Percentiles rank a stretch among this genome's conserved stretches.
These are phyloP conservation scores for Crucibulum laeve DNA, from an alignment of 768 basidiomycete species.

Conservation along the genomic window DNA sequence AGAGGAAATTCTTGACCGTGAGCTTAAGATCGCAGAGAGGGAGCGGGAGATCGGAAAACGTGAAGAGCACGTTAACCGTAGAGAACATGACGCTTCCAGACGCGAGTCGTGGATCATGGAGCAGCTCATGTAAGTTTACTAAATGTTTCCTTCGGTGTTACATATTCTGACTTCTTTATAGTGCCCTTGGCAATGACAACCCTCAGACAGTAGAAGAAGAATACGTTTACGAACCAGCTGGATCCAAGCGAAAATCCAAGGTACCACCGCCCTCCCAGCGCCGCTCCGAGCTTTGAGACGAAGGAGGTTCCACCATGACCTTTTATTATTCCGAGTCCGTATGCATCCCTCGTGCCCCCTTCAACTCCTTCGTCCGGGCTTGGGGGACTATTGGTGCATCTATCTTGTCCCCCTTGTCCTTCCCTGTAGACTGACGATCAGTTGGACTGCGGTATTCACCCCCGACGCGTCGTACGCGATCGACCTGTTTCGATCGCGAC, in stretches of 20 bases:
- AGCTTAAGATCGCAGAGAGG: conserved; percentile 79
- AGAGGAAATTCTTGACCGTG: conserved; percentile 81
- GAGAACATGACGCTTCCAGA: conserved; percentile 83
- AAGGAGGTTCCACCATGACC: conserved; percentile 60
- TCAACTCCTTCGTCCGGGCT: conserved; percentile 86
- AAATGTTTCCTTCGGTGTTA: not conserved
- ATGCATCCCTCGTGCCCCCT: conserved; percentile 46
- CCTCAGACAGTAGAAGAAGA: conserved; percentile 74
- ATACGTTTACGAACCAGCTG: conserved; percentile 69
- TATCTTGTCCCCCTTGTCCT: conserved; percentile 75
- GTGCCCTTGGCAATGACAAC: conserved; percentile 65
- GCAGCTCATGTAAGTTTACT: conserved; percentile 68
- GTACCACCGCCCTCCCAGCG: conserved; percentile 82
- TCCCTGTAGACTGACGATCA: conserved; percentile 31
- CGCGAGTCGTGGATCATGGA: conserved; percentile 93
- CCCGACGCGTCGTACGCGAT: conserved; percentile 22
- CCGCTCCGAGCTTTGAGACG: conserved; percentile 94
- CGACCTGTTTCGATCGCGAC: conserved; percentile 30
- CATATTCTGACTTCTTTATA: conserved; percentile 16
- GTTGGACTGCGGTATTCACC: conserved; percentile 31
- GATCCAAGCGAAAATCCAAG: conserved; percentile 78
- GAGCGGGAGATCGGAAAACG: conserved; percentile 85
- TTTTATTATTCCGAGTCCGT: conserved; percentile 68
- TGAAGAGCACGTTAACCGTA: conserved; percentile 79
- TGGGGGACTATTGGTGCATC: conserved; percentile 79